Percentiles rank a stretch among this genome's conserved stretches.
These are phyloP conservation scores for Yamadazyma sp. DNA, from an alignment of 805 yeast species.

Conservation along the genomic window DNA sequence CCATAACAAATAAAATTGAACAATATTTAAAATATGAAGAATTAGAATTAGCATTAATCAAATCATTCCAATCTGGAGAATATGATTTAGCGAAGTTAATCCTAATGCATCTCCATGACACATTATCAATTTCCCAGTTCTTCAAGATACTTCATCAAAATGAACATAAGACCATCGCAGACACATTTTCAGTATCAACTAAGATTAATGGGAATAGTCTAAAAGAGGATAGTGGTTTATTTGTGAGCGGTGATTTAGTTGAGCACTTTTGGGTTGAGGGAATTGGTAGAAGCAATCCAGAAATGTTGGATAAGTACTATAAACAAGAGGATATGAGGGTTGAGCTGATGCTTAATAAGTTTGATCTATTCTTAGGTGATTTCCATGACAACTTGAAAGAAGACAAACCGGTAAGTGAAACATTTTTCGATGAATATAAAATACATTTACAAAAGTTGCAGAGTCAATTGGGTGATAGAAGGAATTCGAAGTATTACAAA, in stretches of 20 bases:
- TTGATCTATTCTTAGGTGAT: slow-evolving; percentile 18
- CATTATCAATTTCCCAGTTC: slow-evolving; percentile 62
- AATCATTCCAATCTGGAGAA: slow-evolving; percentile 60
- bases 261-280: slow-evolving; percentile 35
- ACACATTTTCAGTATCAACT: slow-evolving; percentile 19
- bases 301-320: slow-evolving; percentile 25
- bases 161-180: slow-evolving; percentile 28
- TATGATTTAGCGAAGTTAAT: slow-evolving; percentile 60
- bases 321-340: slow-evolving; percentile 28
- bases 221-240: slow-evolving; percentile 17
- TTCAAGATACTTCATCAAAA: slow-evolving; percentile 59
- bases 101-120: slow-evolving; percentile 51
- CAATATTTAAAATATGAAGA: slow-evolving; percentile 71
- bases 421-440: slow-evolving; percentile 22
- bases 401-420: slow-evolving; percentile 7
- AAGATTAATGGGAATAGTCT: not conserved
- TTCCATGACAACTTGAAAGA: slow-evolving; percentile 4
- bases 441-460: slow-evolving; percentile 20
- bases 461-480: slow-evolving; percentile 19
- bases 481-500: slow-evolving; percentile 20
- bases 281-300: slow-evolving; percentile 22
- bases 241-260: slow-evolving; percentile 36
- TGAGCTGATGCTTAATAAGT: slow-evolving; percentile 17
- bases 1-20: slow-evolving; percentile 53
- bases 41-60: slow-evolving; percentile 61